phyloP scores from a whole-genome alignment of 2,329 filamentous ascomycete species.

The Monascus ruber region DNA sequence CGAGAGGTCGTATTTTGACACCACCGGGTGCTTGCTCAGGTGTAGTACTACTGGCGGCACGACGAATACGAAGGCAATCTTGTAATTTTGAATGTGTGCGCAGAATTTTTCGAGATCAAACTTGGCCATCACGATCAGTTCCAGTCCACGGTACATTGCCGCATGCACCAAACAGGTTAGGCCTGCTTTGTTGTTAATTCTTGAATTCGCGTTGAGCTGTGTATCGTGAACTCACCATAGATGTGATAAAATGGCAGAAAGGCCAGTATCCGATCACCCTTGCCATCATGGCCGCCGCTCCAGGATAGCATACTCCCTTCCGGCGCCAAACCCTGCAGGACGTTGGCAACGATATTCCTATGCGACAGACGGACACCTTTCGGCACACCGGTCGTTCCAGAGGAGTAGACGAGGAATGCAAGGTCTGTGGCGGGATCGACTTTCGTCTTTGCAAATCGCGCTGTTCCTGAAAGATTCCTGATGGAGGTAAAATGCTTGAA shows the following conservation, averaged over 20 bases:
- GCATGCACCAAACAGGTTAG: conserved; percentile 63
- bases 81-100: conserved; percentile 59
- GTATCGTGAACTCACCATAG: conserved; percentile 50
- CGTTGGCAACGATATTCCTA: conserved; percentile 67
- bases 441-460: conserved; percentile 48
- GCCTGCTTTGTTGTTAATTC: conserved; percentile 29
- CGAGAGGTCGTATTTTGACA: conserved; percentile 70
- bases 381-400: conserved; percentile 79
- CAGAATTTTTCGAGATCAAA: conserved; percentile 79
- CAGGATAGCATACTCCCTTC: conserved; percentile 48
- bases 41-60: conserved; percentile 75
- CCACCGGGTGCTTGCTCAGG: conserved; percentile 65
- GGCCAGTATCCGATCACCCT: conserved; percentile 62
- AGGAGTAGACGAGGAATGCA: conserved; percentile 78
- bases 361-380: conserved; percentile 88
- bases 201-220: background rate
- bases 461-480: conserved; percentile 49
- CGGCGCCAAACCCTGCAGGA: conserved; percentile 42
- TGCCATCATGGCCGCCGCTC: conserved; percentile 47
- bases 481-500: conserved; percentile 65
- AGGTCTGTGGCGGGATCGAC: conserved; percentile 60
- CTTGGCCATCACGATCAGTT: conserved; percentile 60
- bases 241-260: conserved; percentile 88
- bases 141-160: conserved; percentile 53
- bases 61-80: conserved; percentile 67